phyloP scores from a whole-genome alignment of 768 basidiomycete species.

The Boletus rubropictus region DNA sequence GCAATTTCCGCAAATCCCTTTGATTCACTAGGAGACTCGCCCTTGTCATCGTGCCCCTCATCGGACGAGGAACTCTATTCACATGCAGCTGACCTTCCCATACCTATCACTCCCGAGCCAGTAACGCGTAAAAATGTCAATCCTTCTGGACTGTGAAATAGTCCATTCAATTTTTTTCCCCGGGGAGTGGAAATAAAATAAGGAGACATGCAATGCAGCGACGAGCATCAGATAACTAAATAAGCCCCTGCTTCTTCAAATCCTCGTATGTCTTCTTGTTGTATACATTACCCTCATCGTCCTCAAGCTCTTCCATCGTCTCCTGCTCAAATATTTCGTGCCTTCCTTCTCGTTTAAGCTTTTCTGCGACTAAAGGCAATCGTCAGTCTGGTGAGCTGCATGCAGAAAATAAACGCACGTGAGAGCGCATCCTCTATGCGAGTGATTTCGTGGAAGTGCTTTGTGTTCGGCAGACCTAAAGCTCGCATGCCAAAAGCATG shows the following conservation, averaged over 20 bases:
- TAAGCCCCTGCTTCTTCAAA: conserved; percentile 90
- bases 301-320: conserved; percentile 96
- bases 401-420: conserved; percentile 47
- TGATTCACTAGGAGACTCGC: conserved; percentile 59
- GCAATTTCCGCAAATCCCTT: conserved; percentile 59
- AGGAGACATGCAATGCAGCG: not conserved
- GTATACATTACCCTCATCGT: conserved; percentile 98
- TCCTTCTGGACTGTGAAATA: conserved; percentile 10
- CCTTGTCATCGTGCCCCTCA: conserved; percentile 69
- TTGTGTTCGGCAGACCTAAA: conserved; percentile 93
- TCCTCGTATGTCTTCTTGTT: conserved; percentile 98
- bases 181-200: not conserved
- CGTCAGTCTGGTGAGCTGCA: not conserved
- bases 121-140: conserved; percentile 3
- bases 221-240: conserved; percentile 35
- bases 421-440: conserved; percentile 94
- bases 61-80: conserved; percentile 82
- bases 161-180: not conserved
- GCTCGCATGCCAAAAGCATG: conserved; percentile 99
- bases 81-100: conserved; percentile 63
- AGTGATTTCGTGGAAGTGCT: conserved; percentile 99
- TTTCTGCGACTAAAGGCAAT: conserved; percentile 75
- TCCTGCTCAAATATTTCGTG: conserved; percentile 91
- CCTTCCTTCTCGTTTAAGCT: conserved; percentile 93
- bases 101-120: conserved; percentile 51